Conservation (phyloP, 768 basidiomycete species). For the Amanita muscaria region DNA sequence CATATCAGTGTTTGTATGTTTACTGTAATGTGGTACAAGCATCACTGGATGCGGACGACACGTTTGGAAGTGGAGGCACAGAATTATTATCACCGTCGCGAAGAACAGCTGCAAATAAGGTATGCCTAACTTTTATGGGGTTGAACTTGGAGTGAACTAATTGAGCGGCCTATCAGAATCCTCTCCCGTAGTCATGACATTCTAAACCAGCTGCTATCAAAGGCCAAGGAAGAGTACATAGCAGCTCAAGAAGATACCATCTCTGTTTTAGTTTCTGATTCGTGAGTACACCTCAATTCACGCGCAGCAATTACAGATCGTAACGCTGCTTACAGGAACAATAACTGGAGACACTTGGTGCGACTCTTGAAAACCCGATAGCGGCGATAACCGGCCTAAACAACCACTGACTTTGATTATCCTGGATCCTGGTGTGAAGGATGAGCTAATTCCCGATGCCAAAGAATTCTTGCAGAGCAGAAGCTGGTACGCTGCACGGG, state of each 20-base stretch:
- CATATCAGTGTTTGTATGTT: constrained; percentile 31
- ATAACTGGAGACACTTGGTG: constrained; percentile 49
- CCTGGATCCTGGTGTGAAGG: constrained; percentile 60
- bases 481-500: constrained; percentile 65
- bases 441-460: constrained; percentile 59
- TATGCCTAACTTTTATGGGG: no score
- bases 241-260: constrained; percentile 44
- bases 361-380: no score
- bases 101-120: no score
- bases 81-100: no score
- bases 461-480: constrained; percentile 62
- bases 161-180: no score
- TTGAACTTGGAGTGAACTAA: no score
- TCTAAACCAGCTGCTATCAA: constrained; percentile 42
- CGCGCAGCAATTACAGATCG: no score
- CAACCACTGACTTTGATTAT: constrained; percentile 61
- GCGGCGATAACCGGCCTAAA: constrained; percentile 53
- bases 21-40: constrained; percentile 46
- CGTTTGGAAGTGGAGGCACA: constrained; percentile 30
- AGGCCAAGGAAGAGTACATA: constrained; percentile 43
- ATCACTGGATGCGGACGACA: constrained; percentile 32
- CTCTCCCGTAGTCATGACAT: no score
- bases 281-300: constrained; percentile 15
- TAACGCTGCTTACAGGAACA: constrained; percentile 11
- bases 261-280: constrained; percentile 42